Evolutionary conservation across 306 rosid genomes (phyloP).

Genomic region (Boehmeria nivea): DNA sequence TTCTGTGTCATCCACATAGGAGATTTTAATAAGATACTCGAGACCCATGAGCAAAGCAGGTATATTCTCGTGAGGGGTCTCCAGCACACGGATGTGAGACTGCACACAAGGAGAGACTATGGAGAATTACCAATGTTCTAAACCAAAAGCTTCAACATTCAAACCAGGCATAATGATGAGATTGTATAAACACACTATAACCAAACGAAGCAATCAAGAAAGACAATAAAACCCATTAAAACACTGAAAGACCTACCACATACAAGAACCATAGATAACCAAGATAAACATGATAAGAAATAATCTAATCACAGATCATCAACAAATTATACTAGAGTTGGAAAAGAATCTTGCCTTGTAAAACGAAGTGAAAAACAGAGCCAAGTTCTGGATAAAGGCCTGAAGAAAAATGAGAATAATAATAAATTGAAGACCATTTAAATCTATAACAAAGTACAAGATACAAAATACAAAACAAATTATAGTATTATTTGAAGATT

Average conservation of each 20-base stretch:
- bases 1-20: constrained; percentile 92
- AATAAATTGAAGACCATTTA: background rate
- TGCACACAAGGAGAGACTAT: constrained; percentile 19
- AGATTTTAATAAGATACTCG: constrained; percentile 88
- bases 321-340: background rate
- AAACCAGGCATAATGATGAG: too few species aligned
- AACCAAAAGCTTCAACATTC: background rate
- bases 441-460: background rate
- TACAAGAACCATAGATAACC: too few species aligned
- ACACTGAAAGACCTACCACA: too few species aligned
- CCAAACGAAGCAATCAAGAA: background rate
- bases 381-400: constrained; percentile 95
- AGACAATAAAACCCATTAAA: background rate
- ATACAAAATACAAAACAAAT: too few species aligned
- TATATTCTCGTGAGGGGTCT: constrained; percentile 68
- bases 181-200: background rate
- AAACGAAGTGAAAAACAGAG: constrained; percentile 88
- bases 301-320: background rate
- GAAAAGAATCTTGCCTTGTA: constrained; percentile 50
- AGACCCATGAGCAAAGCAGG: constrained; percentile 76
- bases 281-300: background rate
- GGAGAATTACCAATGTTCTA: background rate
- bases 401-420: constrained; percentile 22
- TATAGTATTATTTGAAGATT: background rate
- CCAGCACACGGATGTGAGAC: constrained; percentile 81